Evolutionary conservation across 371 early-diverging fungal genomes (phyloP), one percentile per base, ranked within the genome.

Genomic region (Polyrhizophydium stewartii): DNA sequence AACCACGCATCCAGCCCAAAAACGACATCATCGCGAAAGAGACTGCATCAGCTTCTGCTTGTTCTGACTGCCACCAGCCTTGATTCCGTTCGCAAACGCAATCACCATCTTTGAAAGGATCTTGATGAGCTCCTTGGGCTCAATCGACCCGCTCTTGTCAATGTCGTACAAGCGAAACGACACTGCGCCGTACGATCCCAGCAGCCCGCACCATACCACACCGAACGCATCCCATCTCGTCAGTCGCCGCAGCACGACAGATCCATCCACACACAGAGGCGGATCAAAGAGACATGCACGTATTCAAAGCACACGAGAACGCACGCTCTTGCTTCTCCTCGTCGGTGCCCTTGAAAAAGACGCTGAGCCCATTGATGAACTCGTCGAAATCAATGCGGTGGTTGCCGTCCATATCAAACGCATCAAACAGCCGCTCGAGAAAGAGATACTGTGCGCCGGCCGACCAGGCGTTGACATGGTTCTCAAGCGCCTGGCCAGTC

Each of bases 121-220:
- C 58, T 81, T 78, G 60, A 86, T 85, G 45, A 92, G 69, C 51
- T 91, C 92, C 41, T 83, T 78, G 56, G 82, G 85, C 61, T 90
- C 87, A 37, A 92, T 81, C 55, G 81, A 85, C 19, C 90, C 91
- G 67, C 87, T 87, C 56, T 85, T 86, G 67, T 92, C 85, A 38
- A 89, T 76, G 79, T 92, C 92, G 68, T 90, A 92, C 32, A 92
- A 64, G 60, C 85, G 83, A 69, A 92, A 92, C 1, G 90, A 88
- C 58, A 92, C 92, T 92, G 59, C 16, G 56, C 21, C 37, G 21
- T 35, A 37, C 24, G 16, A 3, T 13, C 41, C 19, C n/a, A 55
- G 17, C 24, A 9, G 35, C n/a, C 32, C n/a, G n/a, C 30, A 60
- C n/a, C 10, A 28, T 45, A 2, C 0, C 2, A n/a, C n/a, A n/a